Evolutionary conservation across 805 yeast genomes (phyloP).

Genomic region (Candida yuanshanica): DNA sequence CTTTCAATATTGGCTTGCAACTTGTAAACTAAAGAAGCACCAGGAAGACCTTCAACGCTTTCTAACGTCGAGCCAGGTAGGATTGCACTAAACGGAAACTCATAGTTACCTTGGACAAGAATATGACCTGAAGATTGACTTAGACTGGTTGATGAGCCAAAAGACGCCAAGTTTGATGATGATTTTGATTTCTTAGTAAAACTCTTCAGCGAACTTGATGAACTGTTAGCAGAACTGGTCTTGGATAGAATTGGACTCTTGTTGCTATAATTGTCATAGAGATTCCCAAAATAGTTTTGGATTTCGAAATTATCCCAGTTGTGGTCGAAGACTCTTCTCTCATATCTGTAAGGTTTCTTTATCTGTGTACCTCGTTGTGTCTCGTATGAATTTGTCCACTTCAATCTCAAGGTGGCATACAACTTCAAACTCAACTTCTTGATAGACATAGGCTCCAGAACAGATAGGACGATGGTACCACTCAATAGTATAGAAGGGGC

Average conservation of each 20-base stretch:
- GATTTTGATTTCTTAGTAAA: conserved; percentile 27
- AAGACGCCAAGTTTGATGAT: conserved; percentile 27
- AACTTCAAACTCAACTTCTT: conserved; percentile 60
- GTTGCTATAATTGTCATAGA: conserved; percentile 18
- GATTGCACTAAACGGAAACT: conserved; percentile 80
- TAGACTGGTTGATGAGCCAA: conserved; percentile 24
- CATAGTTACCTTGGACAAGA: conserved; percentile 73
- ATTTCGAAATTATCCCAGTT: conserved; percentile 69
- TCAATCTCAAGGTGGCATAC: conserved; percentile 59
- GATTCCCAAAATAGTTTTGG: conserved; percentile 32
- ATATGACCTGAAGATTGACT: conserved; percentile 29
- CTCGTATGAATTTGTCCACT: conserved; percentile 53
- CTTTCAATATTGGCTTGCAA: conserved; percentile 78
- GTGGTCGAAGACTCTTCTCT: conserved; percentile 66
- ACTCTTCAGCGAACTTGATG: conserved; percentile 21
- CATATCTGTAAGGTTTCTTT: conserved; percentile 45
- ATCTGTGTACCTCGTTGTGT: conserved; percentile 39
- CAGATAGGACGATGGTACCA: conserved; percentile 74
- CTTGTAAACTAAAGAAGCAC: conserved; percentile 67
- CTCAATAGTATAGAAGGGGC: conserved; percentile 72
- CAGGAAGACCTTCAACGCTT: conserved; percentile 84
- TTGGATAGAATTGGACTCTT: conserved; percentile 9
- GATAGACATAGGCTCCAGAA: conserved; percentile 68
- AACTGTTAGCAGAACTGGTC: conserved; percentile 16
- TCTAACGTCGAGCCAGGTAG: conserved; percentile 84